Percentiles rank a stretch among this genome's conserved stretches.
phyloP scores from a whole-genome alignment of 441 rosid genomes.

The Codiaeum variegatum region DNA sequence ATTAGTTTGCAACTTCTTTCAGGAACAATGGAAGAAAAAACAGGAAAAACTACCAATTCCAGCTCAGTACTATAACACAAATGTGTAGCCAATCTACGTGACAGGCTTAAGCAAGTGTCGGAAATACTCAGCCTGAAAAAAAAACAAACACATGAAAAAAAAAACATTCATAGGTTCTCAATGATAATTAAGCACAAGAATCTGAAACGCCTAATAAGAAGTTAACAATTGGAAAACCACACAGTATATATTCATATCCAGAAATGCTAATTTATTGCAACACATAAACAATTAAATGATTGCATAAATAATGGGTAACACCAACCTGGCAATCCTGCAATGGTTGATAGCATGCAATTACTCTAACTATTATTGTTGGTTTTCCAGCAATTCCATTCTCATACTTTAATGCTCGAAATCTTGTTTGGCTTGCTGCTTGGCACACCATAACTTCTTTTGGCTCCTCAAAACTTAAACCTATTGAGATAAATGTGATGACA shows the following conservation, averaged over 20 bases:
- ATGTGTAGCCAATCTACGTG: conserved; percentile 51
- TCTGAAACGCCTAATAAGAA: background rate
- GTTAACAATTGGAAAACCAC: background rate
- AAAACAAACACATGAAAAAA: conserved; percentile 1
- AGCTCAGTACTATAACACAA: conserved; percentile 31
- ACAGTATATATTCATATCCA: background rate
- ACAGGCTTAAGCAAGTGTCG: conserved; percentile 85
- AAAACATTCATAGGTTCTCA: background rate
- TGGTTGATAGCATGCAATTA: conserved; percentile 90
- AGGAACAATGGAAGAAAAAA: conserved; percentile 25
- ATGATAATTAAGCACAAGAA: background rate
- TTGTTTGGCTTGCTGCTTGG: conserved; percentile 85
- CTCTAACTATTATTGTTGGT: conserved; percentile 71
- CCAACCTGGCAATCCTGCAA: conserved; percentile 92
- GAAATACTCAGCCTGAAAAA: conserved; percentile 76
- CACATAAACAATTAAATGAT: background rate
- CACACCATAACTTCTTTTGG: conserved; percentile 79
- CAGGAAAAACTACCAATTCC: conserved; percentile 27
- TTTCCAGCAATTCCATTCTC: conserved; percentile 78
- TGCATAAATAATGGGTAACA: background rate
- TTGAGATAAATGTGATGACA: conserved; percentile 18
- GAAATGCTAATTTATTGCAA: background rate
- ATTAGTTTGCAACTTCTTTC: conserved; percentile 33
- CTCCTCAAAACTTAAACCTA: conserved; percentile 24
- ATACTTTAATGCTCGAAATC: conserved; percentile 79